These are phyloP conservation scores for Cladophialophora bantiana DNA, from an alignment of 2,329 filamentous ascomycete genomes.

Conservation along the genomic window DNA sequence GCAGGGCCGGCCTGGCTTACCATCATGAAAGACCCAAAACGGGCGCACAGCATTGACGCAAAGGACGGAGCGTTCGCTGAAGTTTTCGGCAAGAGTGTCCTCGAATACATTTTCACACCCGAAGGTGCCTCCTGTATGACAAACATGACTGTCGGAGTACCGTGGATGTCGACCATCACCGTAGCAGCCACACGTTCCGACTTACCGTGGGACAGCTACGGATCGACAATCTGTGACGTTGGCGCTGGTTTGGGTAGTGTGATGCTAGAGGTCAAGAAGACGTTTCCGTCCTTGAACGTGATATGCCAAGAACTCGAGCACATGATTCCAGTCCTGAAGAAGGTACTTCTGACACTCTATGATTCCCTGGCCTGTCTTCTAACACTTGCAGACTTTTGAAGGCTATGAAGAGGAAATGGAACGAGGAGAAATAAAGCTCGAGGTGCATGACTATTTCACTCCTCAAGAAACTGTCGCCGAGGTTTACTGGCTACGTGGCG, in stretches of 20 bases:
- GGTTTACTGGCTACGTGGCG: slow-evolving; percentile 14
- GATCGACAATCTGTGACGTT: slow-evolving; percentile 11
- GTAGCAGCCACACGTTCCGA: slow-evolving; percentile 14
- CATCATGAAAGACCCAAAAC: slow-evolving; percentile 18
- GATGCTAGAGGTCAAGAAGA: slow-evolving; percentile 16
- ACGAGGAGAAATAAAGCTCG: background rate
- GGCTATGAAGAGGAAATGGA: background rate
- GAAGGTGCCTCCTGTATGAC: slow-evolving; percentile 13
- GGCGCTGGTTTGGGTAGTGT: slow-evolving; percentile 9
- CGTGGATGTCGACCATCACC: slow-evolving; percentile 20
- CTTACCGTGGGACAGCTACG: slow-evolving; percentile 18
- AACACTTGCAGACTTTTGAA: no score
- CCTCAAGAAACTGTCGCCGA: slow-evolving; percentile 9
- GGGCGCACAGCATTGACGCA: slow-evolving; percentile 18
- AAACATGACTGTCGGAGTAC: slow-evolving; percentile 17
- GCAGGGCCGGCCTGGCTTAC: slow-evolving; percentile 16
- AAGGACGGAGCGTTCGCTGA: slow-evolving; percentile 20
- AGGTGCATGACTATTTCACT: slow-evolving; percentile 14
- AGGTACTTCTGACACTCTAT: background rate
- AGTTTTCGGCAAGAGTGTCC: slow-evolving; percentile 15
- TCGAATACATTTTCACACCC: slow-evolving; percentile 19
- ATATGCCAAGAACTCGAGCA: slow-evolving; percentile 13
- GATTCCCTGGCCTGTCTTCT: no score
- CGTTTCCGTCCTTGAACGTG: slow-evolving; percentile 8
- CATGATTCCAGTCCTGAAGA: slow-evolving; percentile 12